Conservation (phyloP, 208 protist genomes). For the Crithidia bombi region DNA sequence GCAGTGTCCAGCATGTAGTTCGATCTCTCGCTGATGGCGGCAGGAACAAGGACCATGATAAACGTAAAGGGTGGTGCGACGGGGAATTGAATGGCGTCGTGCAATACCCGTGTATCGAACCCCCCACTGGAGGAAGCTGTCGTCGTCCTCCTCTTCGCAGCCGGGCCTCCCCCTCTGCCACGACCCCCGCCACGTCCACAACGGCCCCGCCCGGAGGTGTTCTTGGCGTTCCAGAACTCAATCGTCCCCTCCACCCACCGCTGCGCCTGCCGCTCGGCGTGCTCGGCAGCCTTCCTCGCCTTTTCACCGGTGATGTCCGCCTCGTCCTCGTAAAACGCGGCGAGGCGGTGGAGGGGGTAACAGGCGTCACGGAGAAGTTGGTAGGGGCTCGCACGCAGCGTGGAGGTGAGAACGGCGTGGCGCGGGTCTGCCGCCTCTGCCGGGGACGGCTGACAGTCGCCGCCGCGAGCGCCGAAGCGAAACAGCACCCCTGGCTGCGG, state of each 20-base stretch:
- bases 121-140: not conserved
- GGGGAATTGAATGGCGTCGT: constrained; percentile 16
- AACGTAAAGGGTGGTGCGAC: constrained; percentile 56
- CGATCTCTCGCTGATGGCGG: constrained; percentile 27
- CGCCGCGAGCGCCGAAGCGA: not conserved
- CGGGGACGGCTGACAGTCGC: not conserved
- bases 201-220: not conserved
- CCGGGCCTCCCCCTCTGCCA: not conserved
- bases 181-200: constrained; percentile 9
- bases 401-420: not conserved
- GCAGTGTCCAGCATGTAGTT: constrained; percentile 37
- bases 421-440: constrained; percentile 8
- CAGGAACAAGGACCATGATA: constrained; percentile 48
- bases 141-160: not conserved
- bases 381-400: constrained; percentile 26
- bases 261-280: constrained; percentile 28
- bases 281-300: constrained; percentile 2
- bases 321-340: constrained; percentile 14
- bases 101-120: constrained; percentile 21
- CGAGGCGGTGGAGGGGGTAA: constrained; percentile 27
- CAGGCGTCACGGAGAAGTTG: constrained; percentile 34
- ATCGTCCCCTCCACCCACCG: constrained; percentile 50
- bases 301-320: not conserved
- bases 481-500: constrained; percentile 8
- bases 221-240: constrained; percentile 22